A percentile compares a stretch with the other conserved stretches of the same genome.
phyloP scores from a whole-genome alignment of 768 basidiomycete species.

The Sarcodon aspratus region DNA sequence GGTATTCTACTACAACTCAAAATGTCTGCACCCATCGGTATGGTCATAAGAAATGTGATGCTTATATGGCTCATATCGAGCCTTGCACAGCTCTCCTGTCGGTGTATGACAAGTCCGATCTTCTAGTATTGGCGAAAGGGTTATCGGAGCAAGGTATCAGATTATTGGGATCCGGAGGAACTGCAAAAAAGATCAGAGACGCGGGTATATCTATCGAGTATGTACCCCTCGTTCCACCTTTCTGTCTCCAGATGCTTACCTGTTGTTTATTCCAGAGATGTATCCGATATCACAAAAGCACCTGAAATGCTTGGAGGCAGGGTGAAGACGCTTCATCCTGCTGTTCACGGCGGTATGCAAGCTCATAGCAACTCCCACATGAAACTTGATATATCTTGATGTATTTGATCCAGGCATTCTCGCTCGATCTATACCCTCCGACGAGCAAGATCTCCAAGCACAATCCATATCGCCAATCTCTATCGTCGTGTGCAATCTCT shows the following conservation, averaged over 20 bases:
- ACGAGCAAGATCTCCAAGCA: constrained; percentile 72
- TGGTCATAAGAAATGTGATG: constrained; percentile 1
- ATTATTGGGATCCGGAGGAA: constrained; percentile 91
- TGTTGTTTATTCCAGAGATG: constrained; percentile 51
- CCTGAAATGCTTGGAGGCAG: constrained; percentile 98
- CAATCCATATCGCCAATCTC: constrained; percentile 88
- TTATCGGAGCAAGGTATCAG: constrained; percentile 74
- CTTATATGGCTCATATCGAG: neutral
- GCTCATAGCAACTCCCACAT: neutral
- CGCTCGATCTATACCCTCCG: constrained; percentile 83
- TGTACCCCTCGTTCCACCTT: constrained; percentile 19
- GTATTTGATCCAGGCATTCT: constrained; percentile 60
- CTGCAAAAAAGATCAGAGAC: constrained; percentile 95
- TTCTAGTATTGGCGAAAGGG: constrained; percentile 83
- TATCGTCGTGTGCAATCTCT: constrained; percentile 98
- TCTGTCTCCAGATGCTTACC: neutral
- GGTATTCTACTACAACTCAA: neutral
- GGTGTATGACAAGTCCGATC: constrained; percentile 90
- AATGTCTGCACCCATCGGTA: constrained; percentile 24
- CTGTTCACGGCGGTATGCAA: constrained; percentile 83
- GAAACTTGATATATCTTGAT: neutral
- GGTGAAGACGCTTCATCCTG: constrained; percentile 97
- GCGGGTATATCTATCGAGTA: constrained; percentile 86
- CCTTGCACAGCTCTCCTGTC: constrained; percentile 66
- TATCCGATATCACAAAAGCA: constrained; percentile 93